Evolutionary conservation across 331 rosid species (phyloP).

Genomic region (Rhamnella rubrinervis): DNA sequence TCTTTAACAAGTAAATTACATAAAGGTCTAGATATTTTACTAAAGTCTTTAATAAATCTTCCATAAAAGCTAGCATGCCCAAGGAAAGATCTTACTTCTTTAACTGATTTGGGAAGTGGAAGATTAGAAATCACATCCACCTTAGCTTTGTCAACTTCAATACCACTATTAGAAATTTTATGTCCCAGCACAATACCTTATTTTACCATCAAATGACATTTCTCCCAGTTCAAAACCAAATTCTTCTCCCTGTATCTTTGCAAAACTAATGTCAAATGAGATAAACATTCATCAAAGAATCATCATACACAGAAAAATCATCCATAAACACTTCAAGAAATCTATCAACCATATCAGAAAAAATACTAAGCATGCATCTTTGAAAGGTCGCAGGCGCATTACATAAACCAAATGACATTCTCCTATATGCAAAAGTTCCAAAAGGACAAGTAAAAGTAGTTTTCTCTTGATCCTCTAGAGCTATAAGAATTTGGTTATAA

Average conservation of each 20-base stretch:
- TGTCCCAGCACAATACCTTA: neutral
- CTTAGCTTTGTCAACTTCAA: constrained; percentile 4
- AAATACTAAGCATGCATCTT: neutral
- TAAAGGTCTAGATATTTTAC: neutral
- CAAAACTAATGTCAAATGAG: neutral
- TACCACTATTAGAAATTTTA: neutral
- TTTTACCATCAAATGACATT: neutral
- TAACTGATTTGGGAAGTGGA: neutral
- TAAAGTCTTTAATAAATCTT: neutral
- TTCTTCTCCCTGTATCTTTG: neutral
- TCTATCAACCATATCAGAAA: constrained; percentile 2
- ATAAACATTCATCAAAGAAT: constrained; percentile 1
- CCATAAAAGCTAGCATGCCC: neutral
- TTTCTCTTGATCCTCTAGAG: neutral
- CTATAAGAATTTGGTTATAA: neutral
- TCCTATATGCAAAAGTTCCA: neutral
- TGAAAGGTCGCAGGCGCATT: neutral
- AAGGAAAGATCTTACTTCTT: constrained; percentile 2
- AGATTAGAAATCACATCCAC: constrained; percentile 3
- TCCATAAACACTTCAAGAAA: neutral
- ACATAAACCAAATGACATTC: neutral
- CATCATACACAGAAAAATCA: neutral
- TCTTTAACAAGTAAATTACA: neutral
- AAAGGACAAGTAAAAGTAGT: neutral
- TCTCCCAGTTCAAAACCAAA: neutral